Evolutionary conservation across 164 flowering plant species (phyloP), one percentile per base, ranked within the genome.

Genomic region (Nymphaea thermarum): DNA sequence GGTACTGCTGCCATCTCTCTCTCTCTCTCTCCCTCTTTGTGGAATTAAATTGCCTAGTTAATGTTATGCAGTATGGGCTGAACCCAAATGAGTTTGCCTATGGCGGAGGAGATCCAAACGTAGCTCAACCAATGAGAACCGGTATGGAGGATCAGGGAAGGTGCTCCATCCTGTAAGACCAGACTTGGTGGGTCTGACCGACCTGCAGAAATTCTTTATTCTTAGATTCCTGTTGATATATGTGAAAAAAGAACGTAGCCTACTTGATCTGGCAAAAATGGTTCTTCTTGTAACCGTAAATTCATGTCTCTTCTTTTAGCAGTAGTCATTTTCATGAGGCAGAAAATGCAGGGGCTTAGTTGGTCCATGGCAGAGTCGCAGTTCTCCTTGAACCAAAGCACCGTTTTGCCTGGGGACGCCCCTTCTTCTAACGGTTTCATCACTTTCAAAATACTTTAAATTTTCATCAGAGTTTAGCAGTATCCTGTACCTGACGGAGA

Each of bases 21-120:
- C 63, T 15, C 8, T 17, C 11, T 5, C 11, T 62, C 11, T 62
- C n/a, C 3, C 16, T 10, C n/a, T 17, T 7, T 17, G 16, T 10
- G n/a, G 42, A 10, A 51, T 51, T 51, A 8, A 15, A 51, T 2
- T 51, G 57, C 57, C 8, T 4, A 51, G 14, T 51, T 7, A 15
- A 15, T 51, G 14, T 51, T 51, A 51, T 80, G 78, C 82, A 85
- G 89, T 85, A 87, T 77, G 88, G 89, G 64, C 62, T 81, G 73
- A 80, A 76, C 70, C 62, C 67, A 14, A 69, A 74, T 17, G 79
- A 73, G 17, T 76, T 74, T 65, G 77, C 70, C 44, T 72, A 72
- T 43, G 72, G 25, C 65, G 57, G 65, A 62, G 63, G 62, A 63
- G 75, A 69, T 62, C 77, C 71, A 66, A 77, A 68, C 43, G 36